These are phyloP conservation scores for Saposhnikovia divaricata DNA, from an alignment of 129 eudicot genomes.

Conservation along the genomic window DNA sequence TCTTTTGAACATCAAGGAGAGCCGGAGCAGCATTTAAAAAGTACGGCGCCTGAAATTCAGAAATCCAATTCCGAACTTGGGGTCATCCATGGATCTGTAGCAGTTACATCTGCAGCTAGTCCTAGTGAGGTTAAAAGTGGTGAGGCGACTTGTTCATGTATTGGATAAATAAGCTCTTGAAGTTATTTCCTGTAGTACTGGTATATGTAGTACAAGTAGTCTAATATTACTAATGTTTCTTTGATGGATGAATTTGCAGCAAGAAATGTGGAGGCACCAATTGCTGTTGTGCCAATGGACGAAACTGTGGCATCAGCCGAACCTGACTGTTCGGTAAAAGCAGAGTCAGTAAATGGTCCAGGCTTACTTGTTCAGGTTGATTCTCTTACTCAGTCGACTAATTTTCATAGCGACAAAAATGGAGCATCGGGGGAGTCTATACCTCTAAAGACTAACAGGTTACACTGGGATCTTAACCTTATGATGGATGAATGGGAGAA, in stretches of 20 bases:
- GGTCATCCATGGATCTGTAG: conserved; percentile 16
- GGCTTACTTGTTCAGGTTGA: conserved; percentile 21
- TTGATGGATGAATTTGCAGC: conserved; percentile 29
- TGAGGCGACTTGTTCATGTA: conserved; percentile 10
- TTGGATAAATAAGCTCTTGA: conserved; percentile 45
- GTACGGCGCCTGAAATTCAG: conserved; percentile 15
- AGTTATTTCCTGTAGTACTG: conserved; percentile 49
- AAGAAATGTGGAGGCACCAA: conserved; percentile 4
- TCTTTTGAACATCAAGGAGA: background rate
- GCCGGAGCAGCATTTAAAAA: conserved; percentile 7
- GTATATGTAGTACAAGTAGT: background rate
- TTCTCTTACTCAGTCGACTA: conserved; percentile 16
- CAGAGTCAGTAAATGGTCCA: background rate
- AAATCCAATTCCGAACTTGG: conserved; percentile 11
- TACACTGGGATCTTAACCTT: conserved; percentile 65
- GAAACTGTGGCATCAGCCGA: conserved; percentile 6
- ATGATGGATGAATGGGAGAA: conserved; percentile 58
- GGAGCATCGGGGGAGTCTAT: conserved; percentile 10
- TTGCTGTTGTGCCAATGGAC: conserved; percentile 11
- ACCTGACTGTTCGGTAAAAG: background rate
- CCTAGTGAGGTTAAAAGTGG: background rate
- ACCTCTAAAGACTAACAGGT: background rate
- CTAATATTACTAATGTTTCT: conserved; percentile 18
- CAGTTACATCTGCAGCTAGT: background rate
- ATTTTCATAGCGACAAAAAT: conserved; percentile 8